phyloP scores from a whole-genome alignment of 768 basidiomycete species.

The Pilatotrama ljubarskyi region DNA sequence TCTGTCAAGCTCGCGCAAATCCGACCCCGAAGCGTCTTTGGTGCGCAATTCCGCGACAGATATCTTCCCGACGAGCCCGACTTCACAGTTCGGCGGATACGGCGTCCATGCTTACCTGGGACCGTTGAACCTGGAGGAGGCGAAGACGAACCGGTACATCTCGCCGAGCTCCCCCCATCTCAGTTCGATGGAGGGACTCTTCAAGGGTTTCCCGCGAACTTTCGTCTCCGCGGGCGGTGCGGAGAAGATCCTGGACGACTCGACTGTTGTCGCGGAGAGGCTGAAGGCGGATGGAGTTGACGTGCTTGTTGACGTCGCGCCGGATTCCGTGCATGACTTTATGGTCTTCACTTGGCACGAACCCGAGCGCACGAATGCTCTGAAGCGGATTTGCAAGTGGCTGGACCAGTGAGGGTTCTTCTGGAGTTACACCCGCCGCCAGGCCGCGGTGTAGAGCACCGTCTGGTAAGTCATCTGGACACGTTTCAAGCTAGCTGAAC shows the following conservation, averaged over 20 bases:
- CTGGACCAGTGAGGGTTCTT: slow-evolving; percentile 1
- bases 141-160: slow-evolving; percentile 18
- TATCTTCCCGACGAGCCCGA: neutral
- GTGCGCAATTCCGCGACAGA: neutral
- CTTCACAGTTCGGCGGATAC: slow-evolving; percentile 5
- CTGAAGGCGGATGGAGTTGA: slow-evolving; percentile 8
- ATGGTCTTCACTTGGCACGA: slow-evolving; percentile 24
- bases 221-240: slow-evolving; percentile 33
- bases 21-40: slow-evolving; percentile 5
- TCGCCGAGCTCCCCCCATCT: slow-evolving; percentile 18
- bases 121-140: slow-evolving; percentile 2
- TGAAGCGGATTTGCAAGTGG: slow-evolving; percentile 9
- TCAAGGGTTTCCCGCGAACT: slow-evolving; percentile 36
- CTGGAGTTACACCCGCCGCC: too few species aligned
- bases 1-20: slow-evolving; percentile 17
- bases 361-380: slow-evolving; percentile 28
- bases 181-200: slow-evolving; percentile 14
- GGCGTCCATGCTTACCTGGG: slow-evolving; percentile 8
- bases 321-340: slow-evolving; percentile 34
- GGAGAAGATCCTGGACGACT: slow-evolving; percentile 26
- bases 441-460: too few species aligned
- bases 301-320: slow-evolving; percentile 25
- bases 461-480: too few species aligned
- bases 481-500: too few species aligned
- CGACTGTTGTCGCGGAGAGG: slow-evolving; percentile 4